Conservation (phyloP, 2,329 filamentous ascomycete species). For the Venturia carpophila region DNA sequence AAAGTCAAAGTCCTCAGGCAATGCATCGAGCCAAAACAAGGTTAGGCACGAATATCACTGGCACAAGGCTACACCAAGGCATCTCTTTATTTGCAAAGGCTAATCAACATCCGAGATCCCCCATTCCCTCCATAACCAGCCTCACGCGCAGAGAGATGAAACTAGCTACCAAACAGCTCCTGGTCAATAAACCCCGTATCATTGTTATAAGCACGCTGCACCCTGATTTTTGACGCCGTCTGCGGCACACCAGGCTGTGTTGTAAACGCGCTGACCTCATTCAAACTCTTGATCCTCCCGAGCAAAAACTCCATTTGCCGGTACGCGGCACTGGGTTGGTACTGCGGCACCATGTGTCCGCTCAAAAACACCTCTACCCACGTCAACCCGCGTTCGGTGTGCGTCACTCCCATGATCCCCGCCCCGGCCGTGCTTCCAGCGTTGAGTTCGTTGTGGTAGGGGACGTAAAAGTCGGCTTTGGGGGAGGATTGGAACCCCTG, state of each 20-base stretch:
- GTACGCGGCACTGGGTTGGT: conserved; percentile 59
- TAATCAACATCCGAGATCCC: too few species aligned
- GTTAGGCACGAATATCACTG: too few species aligned
- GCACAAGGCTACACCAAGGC: too few species aligned
- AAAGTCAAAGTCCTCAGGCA: too few species aligned
- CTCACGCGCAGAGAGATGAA: neutral
- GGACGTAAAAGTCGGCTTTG: conserved; percentile 58
- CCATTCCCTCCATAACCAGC: too few species aligned
- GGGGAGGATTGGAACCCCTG: conserved; percentile 61
- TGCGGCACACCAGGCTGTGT: conserved; percentile 17
- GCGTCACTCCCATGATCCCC: conserved; percentile 61
- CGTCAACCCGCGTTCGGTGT: conserved; percentile 69
- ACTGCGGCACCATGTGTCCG: conserved; percentile 63
- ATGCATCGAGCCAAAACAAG: too few species aligned
- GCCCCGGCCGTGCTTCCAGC: conserved; percentile 47
- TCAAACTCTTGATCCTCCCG: conserved; percentile 55
- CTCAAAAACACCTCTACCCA: conserved; percentile 55
- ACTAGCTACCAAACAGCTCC: conserved; percentile 4
- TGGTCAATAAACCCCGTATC: neutral
- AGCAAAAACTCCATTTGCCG: conserved; percentile 68
- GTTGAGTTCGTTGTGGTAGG: conserved; percentile 47
- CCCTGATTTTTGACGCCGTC: neutral
- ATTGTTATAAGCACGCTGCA: neutral
- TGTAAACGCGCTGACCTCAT: conserved; percentile 25
- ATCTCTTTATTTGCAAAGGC: too few species aligned